Base-by-base conservation (phyloP, 2,329 filamentous ascomycete genomes). In the Calonectria hongkongensis region DNA sequence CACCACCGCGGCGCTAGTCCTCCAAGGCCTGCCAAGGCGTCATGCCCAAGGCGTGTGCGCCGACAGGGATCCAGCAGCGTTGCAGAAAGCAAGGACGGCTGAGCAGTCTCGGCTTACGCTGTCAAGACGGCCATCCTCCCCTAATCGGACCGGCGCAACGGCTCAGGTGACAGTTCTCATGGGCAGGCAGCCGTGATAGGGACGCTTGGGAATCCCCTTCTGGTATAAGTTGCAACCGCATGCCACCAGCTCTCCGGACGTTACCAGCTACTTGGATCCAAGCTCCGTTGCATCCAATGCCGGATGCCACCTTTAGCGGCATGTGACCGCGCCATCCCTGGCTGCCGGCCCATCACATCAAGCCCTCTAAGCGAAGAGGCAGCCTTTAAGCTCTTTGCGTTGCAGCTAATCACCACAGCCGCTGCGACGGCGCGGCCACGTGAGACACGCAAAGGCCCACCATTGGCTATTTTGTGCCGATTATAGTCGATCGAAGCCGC, bases 91-190 rank as follows among this genome's bases (percentile, higher is more conserved):
- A 12, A 18, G 51, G 18, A 36, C n/a, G 45, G 45, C 45, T 48
- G 45, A 28, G 41, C 33, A 21, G 50, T 25, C 56, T 50, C 47
- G 66, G 66, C 67, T 70, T 39, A 64, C 27, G 48, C 33, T 47
- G 28, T 63, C 58, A 30, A 18, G 9, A 58, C 51, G 28, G 51
- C 51, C 51, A 36, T 39, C n/a, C 16, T 39, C 15, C 30, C 33
- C 50, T 64, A 66, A 60, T 58, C 50, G 62, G 68, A 66, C 60
- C 60, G 60, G 45, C 15, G 27, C 66, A 63, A 28, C 21, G 16
- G 50, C 68, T 60, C 68, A 70, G 68, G 62, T 66, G 68, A 70
- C 48, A 30, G 30, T 3, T 15, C 33, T 12, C 3, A 50, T 27
- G 28, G 60, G 41, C 54, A 60, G 41, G 15, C 28, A 12, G n/a